Evolutionary conservation across 768 basidiomycete species (phyloP), one percentile per base, ranked within the genome.

Genomic region (Hemileccinum rubropunctum): DNA sequence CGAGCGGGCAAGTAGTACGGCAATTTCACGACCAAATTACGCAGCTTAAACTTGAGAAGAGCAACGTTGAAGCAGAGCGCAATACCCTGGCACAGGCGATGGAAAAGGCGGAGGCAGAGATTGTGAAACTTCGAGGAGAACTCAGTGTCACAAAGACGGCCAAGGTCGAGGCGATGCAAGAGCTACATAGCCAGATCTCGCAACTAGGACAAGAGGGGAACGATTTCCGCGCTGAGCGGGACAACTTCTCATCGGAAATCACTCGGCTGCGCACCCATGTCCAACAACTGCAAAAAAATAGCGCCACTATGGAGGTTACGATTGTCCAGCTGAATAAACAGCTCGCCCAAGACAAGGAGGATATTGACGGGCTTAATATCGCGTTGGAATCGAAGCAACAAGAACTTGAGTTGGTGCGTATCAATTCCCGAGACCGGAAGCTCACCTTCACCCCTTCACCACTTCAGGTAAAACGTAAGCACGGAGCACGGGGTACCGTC

Each of bases 371-470:
- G n/a, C 70, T 95, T 58, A 94, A 95, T 59, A 92, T 95, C 32
- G 94, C 93, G 0, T 70, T 97, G 47, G 91, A 95, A 67, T 85
- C 91, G 21, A 97, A 97, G 70, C 94, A 97, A 61, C 92, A 95
- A 66, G 94, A 95, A 66, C 72, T 97, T 34, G 92, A 95, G 64
- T 63, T 95, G 67, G 94, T 97, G 51, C 46, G 81, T 76, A 37
- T 26, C 17, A 48, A 59, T 35, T 13, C 34, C 27, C 10, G 9
- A n/a, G 12, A n/a, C 15, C 20, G 9, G 12, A 51, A 6, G 14
- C 12, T 63, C 1, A 52, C 15, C 26, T 34, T 23, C 3, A 6
- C 23, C 3, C 6, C 23, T 6, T 23, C 23, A 40, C 35, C 20
- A 60, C 21, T 33, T n/a, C 20, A 86, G 85, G 69, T 86, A 33